These are phyloP conservation scores for Corymbia maculata DNA, from an alignment of 345 rosid species.

Conservation along the genomic window DNA sequence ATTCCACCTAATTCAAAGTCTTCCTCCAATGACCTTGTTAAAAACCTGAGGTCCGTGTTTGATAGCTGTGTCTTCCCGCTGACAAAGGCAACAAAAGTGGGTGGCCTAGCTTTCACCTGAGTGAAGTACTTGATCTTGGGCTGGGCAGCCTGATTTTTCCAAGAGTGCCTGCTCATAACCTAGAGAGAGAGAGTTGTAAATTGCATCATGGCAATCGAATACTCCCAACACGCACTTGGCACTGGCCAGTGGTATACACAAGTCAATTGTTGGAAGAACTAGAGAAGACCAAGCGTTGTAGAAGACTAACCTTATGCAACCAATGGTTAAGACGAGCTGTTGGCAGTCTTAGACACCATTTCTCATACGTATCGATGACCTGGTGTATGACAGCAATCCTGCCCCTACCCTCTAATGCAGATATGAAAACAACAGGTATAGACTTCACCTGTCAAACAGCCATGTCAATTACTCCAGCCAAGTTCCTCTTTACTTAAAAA, in stretches of 20 bases:
- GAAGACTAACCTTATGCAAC: conserved; percentile 60
- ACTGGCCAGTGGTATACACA: background rate
- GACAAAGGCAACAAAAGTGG: conserved; percentile 85
- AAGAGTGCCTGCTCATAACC: conserved; percentile 95
- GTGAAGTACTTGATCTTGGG: conserved; percentile 94
- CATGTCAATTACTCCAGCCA: background rate
- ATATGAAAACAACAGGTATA: conserved; percentile 73
- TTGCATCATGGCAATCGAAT: background rate
- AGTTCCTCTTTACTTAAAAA: background rate
- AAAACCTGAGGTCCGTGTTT: conserved; percentile 69
- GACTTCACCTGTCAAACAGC: conserved; percentile 53
- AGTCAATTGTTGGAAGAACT: background rate
- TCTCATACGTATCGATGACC: conserved; percentile 62
- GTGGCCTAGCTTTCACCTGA: conserved; percentile 98
- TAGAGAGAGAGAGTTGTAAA: conserved; percentile 2
- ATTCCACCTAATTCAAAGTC: conserved; percentile 90
- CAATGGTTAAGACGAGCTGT: conserved; percentile 92
- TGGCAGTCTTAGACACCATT: conserved; percentile 87
- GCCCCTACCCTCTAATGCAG: conserved; percentile 90
- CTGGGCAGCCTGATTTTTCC: conserved; percentile 85
- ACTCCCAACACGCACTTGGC: background rate
- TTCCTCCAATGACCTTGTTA: conserved; percentile 80
- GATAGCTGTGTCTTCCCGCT: conserved; percentile 55
- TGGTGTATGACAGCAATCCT: conserved; percentile 59
- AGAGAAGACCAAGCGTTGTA: background rate